Percentiles rank a stretch among this genome's conserved stretches.
Evolutionary conservation across 805 yeast species (phyloP).

Genomic region (Candida alai): DNA sequence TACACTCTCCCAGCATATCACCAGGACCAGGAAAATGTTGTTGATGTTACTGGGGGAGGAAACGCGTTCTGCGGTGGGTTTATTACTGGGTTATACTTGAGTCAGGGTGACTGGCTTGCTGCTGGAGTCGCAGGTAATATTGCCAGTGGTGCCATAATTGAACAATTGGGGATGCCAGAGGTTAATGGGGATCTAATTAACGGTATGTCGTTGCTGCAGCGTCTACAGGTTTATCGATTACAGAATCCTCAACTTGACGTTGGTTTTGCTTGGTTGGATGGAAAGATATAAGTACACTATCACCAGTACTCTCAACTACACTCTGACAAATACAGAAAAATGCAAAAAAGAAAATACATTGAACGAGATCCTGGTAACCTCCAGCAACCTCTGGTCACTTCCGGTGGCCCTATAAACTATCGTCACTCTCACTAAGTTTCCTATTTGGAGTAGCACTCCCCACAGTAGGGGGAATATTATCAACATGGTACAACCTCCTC

Average conservation of each 20-base stretch:
- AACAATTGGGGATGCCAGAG: constrained; percentile 70
- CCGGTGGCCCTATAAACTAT: no score
- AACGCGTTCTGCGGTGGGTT: constrained; percentile 42
- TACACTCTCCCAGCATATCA: constrained; percentile 77
- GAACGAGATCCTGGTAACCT: no score
- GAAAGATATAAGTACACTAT: no score
- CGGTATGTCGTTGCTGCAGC: constrained; percentile 40
- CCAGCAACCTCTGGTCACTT: no score
- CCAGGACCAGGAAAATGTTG: constrained; percentile 28
- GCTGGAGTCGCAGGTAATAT: constrained; percentile 69
- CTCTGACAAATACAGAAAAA: no score
- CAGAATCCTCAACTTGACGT: constrained; percentile 13
- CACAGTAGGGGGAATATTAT: constrained; percentile 8
- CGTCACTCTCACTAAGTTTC: background rate
- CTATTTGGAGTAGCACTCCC: background rate
- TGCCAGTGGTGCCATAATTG: constrained; percentile 80
- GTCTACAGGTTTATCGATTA: constrained; percentile 40
- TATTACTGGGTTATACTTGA: constrained; percentile 52
- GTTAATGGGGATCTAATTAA: constrained; percentile 54
- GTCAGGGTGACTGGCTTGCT: constrained; percentile 43
- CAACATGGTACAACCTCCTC: constrained; percentile 28
- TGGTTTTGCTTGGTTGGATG: background rate
- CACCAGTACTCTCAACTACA: no score
- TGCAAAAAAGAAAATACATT: no score
- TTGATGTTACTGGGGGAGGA: constrained; percentile 46